Percentiles rank a stretch among this genome's conserved stretches.
phyloP scores from a whole-genome alignment of 2,329 filamentous ascomycete genomes.

The Ilyonectria destructans region DNA sequence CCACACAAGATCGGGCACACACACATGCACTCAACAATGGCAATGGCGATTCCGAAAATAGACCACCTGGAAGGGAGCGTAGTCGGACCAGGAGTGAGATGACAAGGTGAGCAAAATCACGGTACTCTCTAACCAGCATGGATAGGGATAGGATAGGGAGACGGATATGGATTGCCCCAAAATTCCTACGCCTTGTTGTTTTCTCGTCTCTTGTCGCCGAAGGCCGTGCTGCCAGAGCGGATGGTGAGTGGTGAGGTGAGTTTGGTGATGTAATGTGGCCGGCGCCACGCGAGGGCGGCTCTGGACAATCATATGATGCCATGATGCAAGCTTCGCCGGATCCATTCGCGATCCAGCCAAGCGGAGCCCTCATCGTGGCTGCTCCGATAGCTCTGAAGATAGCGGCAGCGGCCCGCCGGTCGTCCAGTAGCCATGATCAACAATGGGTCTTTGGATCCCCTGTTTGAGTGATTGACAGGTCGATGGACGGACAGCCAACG shows the following conservation, averaged over 20 bases:
- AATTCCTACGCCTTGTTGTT: slow-evolving; percentile 6
- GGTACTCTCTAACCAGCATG: slow-evolving; percentile 22
- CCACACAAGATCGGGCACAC: slow-evolving; percentile 2
- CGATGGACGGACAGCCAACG: slow-evolving; percentile 17
- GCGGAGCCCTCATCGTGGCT: slow-evolving; percentile 7
- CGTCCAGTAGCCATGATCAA: slow-evolving; percentile 17
- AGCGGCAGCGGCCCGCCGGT: slow-evolving; percentile 26
- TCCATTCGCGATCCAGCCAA: slow-evolving; percentile 19
- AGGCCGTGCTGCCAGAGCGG: slow-evolving; percentile 11
- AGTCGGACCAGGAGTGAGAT: slow-evolving; percentile 28
- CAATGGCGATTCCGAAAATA: slow-evolving; percentile 27
- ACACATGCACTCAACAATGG: slow-evolving; percentile 11
- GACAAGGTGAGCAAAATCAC: slow-evolving; percentile 26
- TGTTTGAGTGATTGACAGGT: slow-evolving; percentile 25
- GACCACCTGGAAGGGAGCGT: slow-evolving; percentile 19
- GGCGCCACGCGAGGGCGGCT: slow-evolving; percentile 43
- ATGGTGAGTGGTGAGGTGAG: slow-evolving; percentile 26
- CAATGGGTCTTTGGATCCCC: slow-evolving; percentile 14
- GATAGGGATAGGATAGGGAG: slow-evolving; percentile 16
- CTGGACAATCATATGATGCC: slow-evolving; percentile 49
- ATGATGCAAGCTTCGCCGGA: slow-evolving; percentile 45
- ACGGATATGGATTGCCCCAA: slow-evolving; percentile 29
- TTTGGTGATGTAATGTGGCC: slow-evolving; percentile 47
- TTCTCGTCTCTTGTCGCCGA: slow-evolving; percentile 9
- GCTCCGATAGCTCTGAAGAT: slow-evolving; percentile 21